These are phyloP conservation scores for Sphagnum contortum DNA, from an alignment of 225 moss, liverwort and hornwort species.

Conservation along the genomic window DNA sequence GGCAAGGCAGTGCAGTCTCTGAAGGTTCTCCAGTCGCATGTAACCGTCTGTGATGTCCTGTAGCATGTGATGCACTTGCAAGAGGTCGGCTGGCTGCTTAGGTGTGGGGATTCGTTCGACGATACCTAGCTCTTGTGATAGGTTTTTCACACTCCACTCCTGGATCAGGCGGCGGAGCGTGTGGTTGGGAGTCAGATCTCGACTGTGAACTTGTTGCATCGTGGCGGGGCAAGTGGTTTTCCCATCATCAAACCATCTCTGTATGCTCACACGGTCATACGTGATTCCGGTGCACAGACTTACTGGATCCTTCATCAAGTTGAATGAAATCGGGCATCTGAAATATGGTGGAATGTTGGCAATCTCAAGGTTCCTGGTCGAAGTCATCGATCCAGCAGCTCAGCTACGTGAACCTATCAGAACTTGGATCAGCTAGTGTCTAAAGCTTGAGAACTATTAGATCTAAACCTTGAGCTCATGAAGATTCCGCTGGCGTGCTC, in stretches of 20 bases:
- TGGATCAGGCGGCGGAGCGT: constrained; percentile 13
- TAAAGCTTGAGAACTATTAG: too few relatives aligned
- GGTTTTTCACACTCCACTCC: constrained; percentile 14
- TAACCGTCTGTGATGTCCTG: background rate
- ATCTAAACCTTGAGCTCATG: too few relatives aligned
- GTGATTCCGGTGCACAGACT: constrained; percentile 21
- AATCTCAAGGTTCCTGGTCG: background rate
- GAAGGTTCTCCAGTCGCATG: constrained; percentile 3
- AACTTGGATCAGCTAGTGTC: too few relatives aligned
- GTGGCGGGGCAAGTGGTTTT: constrained; percentile 9
- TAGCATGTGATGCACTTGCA: constrained; percentile 7
- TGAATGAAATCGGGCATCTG: constrained; percentile 24
- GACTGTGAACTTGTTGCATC: constrained; percentile 6
- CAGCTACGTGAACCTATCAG: too few relatives aligned
- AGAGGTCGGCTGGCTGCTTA: background rate
- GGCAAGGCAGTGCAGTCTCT: constrained; percentile 2
- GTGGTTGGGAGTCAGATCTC: constrained; percentile 17
- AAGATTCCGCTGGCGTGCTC: too few relatives aligned
- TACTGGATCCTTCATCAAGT: constrained; percentile 27
- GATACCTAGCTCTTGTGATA: background rate
- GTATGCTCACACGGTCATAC: constrained; percentile 15
- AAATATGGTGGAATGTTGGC: constrained; percentile 8
- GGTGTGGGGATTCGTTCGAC: background rate
- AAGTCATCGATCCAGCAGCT: background rate
- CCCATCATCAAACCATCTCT: constrained; percentile 9